Evolutionary conservation across 768 basidiomycete species (phyloP), one percentile per base, ranked within the genome.

Genomic region (Hydnomerulius pinastri): DNA sequence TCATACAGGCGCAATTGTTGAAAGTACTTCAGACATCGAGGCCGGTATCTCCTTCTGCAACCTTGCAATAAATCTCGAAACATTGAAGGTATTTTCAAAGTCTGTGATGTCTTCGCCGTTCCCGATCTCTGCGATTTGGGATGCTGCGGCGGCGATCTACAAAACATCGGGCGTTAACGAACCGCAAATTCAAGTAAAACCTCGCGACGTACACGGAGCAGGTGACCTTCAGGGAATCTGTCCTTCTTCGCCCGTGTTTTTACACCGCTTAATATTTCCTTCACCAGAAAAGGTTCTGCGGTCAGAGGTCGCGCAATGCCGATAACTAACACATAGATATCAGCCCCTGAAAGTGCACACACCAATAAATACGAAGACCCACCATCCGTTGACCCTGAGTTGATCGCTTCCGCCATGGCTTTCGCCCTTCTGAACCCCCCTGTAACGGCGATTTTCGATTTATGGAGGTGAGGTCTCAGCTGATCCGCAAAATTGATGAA

Each of bases 171-270:
- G 5, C 13, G 8, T 51, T 36, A 38, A n/a, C 2, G 1, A n/a
- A 32, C 8, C 24, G 4, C 20, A 33, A 15, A 30, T 6, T 18
- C 11, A 42, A 33, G 29, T 13, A 13, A 56, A 59, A 35, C 20
- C 35, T 50, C 17, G 17, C 17, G 37, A 46, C 54, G 30, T n/a
- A 70, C 67, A 44, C 57, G 62, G 7, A 70, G 39, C 4, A 66
- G 40, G 11, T 66, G 77, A 11, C 77, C 73, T 8, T 71, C 68
- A 15, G 76, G 77, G 2, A 71, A 47, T 25, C 53, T 61, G 25
- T 67, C 56, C 17, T 55, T 15, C 33, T 66, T 68, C 28, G 64
- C 66, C 15, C 36, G 43, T 3, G 37, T 17, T 38, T 60, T 68
- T 11, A 37, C 42, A 9, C 66, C 67, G 15, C 51, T 60, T 33